phyloP scores from a whole-genome alignment of 2,329 filamentous ascomycete genomes.

The Sporothrix phasma region DNA sequence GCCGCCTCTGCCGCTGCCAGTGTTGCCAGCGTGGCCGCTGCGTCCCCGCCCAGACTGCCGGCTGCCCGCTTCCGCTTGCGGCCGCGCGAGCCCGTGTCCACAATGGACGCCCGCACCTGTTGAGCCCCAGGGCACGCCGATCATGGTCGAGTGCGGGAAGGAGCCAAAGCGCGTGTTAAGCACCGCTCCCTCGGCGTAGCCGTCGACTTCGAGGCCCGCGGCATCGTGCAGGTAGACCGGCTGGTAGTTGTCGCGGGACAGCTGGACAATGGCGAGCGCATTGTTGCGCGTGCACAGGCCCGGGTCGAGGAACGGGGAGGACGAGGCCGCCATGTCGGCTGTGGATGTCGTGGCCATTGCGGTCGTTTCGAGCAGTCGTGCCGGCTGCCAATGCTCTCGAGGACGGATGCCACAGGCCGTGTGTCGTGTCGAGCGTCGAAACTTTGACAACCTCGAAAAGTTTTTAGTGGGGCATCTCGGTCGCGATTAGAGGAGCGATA shows the following conservation, averaged over 20 bases:
- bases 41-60: constrained; percentile 28
- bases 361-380: too few species aligned
- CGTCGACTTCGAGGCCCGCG: constrained; percentile 50
- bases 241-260: constrained; percentile 77
- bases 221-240: constrained; percentile 60
- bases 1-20: neutral
- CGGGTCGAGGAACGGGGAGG: constrained; percentile 72
- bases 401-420: too few species aligned
- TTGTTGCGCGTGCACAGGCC: constrained; percentile 51
- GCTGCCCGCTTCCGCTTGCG: constrained; percentile 46
- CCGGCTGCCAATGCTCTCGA: too few species aligned
- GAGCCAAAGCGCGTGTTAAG: constrained; percentile 93
- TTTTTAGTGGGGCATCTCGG: too few species aligned
- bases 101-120: constrained; percentile 81
- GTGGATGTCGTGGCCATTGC: too few species aligned
- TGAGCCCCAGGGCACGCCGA: constrained; percentile 78
- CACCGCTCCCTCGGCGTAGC: constrained; percentile 66
- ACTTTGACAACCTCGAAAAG: too few species aligned
- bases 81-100: constrained; percentile 85
- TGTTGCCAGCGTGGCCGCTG: neutral
- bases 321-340: neutral
- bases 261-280: constrained; percentile 70
- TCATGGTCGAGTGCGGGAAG: constrained; percentile 68
- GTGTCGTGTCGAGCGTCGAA: too few species aligned
- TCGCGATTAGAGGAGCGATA: too few species aligned